A percentile compares a stretch with the other conserved stretches of the same genome.
Evolutionary conservation across 2,329 filamentous ascomycete genomes (phyloP).

Genomic region (Lomentospora prolificans): DNA sequence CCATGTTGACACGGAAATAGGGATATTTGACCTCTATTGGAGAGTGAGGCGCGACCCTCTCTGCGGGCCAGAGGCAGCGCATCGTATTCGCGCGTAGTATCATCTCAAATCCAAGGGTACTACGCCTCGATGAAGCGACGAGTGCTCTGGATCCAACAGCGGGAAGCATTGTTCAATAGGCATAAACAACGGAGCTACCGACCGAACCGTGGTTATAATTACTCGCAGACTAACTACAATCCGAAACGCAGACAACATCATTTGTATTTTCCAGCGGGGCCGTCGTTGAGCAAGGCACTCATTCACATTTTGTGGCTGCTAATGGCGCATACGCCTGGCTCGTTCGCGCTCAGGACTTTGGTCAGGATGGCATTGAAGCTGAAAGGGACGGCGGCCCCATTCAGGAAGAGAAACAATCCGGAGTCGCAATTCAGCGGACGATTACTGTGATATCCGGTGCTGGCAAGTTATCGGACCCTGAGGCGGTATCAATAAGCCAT

Average conservation of each 20-base stretch:
- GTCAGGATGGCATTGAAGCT: no score
- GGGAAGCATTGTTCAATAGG: background rate
- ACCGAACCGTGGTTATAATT: background rate
- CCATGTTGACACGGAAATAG: no score
- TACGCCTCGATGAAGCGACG: background rate
- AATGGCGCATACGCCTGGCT: background rate
- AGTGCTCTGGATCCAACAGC: background rate
- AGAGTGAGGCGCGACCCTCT: background rate
- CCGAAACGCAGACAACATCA: background rate
- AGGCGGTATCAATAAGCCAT: no score
- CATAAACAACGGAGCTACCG: background rate
- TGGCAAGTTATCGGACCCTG: no score
- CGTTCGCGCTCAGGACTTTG: no score
- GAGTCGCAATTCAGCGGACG: no score
- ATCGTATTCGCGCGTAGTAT: background rate
- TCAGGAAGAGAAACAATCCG: no score
- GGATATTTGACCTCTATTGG: constrained; percentile 21
- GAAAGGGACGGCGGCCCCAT: no score
- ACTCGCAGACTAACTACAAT: background rate
- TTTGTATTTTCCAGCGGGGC: background rate
- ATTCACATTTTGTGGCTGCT: background rate
- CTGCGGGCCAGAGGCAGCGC: constrained; percentile 29
- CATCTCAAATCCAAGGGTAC: background rate
- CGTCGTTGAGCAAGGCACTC: background rate
- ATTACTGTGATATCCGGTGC: no score